Base-by-base conservation (phyloP, 1,139 yeast genomes). In the Yamadazyma oceani region DNA sequence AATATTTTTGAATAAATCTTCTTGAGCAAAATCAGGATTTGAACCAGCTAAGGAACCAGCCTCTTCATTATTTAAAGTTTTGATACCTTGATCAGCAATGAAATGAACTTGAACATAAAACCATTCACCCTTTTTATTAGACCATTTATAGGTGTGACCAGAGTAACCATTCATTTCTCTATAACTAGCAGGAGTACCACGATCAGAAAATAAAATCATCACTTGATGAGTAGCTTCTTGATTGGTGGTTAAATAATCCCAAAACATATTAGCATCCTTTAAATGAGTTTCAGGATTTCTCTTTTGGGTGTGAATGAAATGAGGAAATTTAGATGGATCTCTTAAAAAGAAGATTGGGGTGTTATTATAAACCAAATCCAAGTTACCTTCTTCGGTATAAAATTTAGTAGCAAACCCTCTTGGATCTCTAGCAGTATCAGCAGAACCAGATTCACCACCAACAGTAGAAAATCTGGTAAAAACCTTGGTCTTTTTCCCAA, bases 401-500 rank as follows among this genome's bases (percentile, higher is more conserved):
- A 87, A 75, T 67, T 86, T 86, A 52, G 83, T 79, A 37, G 94
- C 71, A 62, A 85, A 86, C 19, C 96, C 96, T 66, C 95, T 78
- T 48, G 95, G 95, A 60, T 87, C 96, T 68, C 96, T 81, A 33
- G 88, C 92, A 32, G 92, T 72, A 60, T 87, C 95, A 28, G 95
- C 80, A 36, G 89, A 78, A 40, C 95, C 96, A 43, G 66, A 65
- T 65, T 87, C 95, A 49, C 95, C 95, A 53, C 95, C 95, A 39
- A 87, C 96, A 34, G 95, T 85, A 51, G 94, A 84, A 69, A 86
- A 87, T 57, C 96, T 76, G 38, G 88, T 78, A 53, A 85, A 75
- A 46, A 80, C 69, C 55, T 75, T 76, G 51, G 92, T 84, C 67
- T 82, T 84, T 67, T 83, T 83, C 55, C 95, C 95, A 36, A 80